Conservation (phyloP, 1,284 basidiomycete species). For the Ceratobasidium sp. region DNA sequence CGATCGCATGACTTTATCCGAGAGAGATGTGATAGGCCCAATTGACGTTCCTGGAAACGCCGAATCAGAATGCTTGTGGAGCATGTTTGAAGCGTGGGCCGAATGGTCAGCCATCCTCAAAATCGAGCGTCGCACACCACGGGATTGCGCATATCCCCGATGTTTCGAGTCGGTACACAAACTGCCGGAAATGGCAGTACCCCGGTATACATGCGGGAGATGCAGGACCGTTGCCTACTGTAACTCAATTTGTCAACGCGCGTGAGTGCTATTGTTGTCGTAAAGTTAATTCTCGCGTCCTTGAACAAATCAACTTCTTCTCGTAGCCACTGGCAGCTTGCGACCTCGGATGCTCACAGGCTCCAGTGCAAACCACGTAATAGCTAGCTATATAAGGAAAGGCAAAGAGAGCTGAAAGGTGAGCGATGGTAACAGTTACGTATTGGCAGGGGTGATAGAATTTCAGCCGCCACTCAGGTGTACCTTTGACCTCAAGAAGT, state of each 20-base stretch:
- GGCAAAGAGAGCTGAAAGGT: no score
- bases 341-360: neutral
- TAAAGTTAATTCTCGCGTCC: no score
- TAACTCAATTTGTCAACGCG: constrained; percentile 4
- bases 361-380: neutral
- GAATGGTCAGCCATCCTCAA: neutral
- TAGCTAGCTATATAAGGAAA: no score
- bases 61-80: constrained; percentile 1
- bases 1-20: neutral
- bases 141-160: neutral
- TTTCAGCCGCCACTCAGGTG: no score
- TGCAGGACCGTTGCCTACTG: neutral
- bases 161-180: neutral
- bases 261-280: neutral
- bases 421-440: no score
- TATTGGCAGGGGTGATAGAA: no score
- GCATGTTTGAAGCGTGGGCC: constrained; percentile 5
- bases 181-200: neutral
- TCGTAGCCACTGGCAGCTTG: neutral
- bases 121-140: neutral
- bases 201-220: neutral
- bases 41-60: neutral
- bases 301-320: neutral
- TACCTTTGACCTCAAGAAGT: no score
- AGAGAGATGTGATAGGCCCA: neutral